Evolutionary conservation across 768 basidiomycete genomes (phyloP), one percentile per base, ranked within the genome.

Genomic region (Rhizopogon vesiculosus): DNA sequence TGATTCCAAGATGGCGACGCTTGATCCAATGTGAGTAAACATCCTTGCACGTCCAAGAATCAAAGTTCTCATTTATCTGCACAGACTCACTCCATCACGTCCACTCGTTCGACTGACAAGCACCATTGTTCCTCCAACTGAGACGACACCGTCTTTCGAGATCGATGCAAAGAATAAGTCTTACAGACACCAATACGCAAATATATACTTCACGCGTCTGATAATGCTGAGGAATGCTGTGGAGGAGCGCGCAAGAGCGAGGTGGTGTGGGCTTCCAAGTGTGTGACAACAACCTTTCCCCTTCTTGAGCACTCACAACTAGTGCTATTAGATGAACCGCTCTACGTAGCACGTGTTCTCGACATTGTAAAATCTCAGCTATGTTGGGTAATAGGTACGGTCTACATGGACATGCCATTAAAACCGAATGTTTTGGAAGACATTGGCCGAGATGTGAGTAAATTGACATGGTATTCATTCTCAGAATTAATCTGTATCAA

Each of bases 351-450:
- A 6, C 80, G 91, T 31, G 89, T 96, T 2, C 83, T 97, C 4
- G 96, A 98, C 56, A 87, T 98, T 7, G 74, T 85, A 45, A 90
- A 92, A 62, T 87, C 88, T 1, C 77, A 88, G 63, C 75, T 96
- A 53, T 97, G 93, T 70, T 98, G 88, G 69, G 81, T 98, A 58
- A 76, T 97, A 53, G 97, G 97, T 3, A 99, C 97, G 0, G 86
- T 98, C 6, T 99, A 98, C 69, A 88, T 98, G 85, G 94, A 99
- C 57, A 99, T 99, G 97, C 92, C 94, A 8, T 77, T 98, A 51
- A 99, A 99, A 66, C 96, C 96, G 0, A 98, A 98, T 65, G 91
- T 99, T n/a, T 79, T 99, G 59, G 89, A 93, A 63, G 97, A 99
- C 60, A 82, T 98, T 60, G 93, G 87, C 22, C 81, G 91, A 68